Evolutionary conservation across 805 yeast genomes (phyloP), one percentile per base, ranked within the genome.

Genomic region (Grigorovia jiainica): DNA sequence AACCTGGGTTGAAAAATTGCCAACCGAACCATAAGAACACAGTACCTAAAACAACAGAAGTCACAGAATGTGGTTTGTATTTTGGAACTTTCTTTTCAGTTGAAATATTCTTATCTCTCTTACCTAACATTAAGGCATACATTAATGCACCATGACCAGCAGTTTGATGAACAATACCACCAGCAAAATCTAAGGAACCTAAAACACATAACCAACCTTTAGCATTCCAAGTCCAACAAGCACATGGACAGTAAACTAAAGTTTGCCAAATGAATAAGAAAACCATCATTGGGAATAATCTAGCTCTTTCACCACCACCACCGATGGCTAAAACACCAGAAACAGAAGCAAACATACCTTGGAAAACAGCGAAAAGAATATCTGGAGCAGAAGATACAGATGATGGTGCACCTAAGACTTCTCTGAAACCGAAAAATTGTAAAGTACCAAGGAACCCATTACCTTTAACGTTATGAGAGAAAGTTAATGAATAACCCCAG

Each of bases 1-100:
- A 87, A 55, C 97, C 97, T 65, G 96, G 97, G 74, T 92, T 92
- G 78, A 92, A 92, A 58, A 87, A 87, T 45, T 49, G 53, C 98
- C 98, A 92, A 30, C 97, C 98, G 56, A 92, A 87, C 96, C 97
- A 90, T 53, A 92, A 75, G 70, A 92, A 84, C 10, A 86, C 82
- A 17, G 97, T 87, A 42, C 98, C 98, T 44, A 92, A 67, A 15
- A 89, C 96, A 44, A 87, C 86, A 37, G 87, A 76, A 7, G 95
- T 76, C 31, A 90, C 95, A 18, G 92, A 82, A 63, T 90, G 97
- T 33, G 98, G 97, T 67, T 79, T 86, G 70, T 87, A 89, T 61
- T 82, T 82, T 48, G 96, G 96, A 51, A 86, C 71, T 49, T 78
- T 77, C 41, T 73, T 72, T 34, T 71, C 69, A 24, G 87, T 71